phyloP scores from a whole-genome alignment of 176 grass and related monocot genomes.

The Ensete glaucum region DNA sequence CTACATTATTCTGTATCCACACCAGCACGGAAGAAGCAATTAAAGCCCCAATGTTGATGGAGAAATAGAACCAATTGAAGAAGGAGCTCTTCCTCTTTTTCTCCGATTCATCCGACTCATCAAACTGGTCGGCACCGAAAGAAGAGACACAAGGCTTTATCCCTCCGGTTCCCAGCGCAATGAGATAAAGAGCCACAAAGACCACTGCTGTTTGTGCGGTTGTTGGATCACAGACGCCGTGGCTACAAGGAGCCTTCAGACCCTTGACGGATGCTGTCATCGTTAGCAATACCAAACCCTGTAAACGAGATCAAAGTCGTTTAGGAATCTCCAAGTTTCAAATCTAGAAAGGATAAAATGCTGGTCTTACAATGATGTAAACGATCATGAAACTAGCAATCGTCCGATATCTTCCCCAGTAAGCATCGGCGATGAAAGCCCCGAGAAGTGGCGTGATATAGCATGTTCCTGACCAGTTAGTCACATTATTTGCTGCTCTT shows the following conservation, averaged over 20 bases:
- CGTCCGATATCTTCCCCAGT: constrained; percentile 9
- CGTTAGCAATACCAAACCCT: constrained; percentile 3
- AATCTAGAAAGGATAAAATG: neutral
- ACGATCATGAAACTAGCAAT: constrained; percentile 7
- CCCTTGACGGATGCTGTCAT: constrained; percentile 11
- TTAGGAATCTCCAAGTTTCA: neutral
- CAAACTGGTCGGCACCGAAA: constrained; percentile 12
- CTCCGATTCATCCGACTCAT: constrained; percentile 4
- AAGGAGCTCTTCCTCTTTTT: constrained; percentile 15
- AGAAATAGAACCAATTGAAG: constrained; percentile 16
- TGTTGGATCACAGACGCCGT: constrained; percentile 10
- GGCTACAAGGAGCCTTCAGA: neutral
- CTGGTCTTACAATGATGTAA: constrained; percentile 8
- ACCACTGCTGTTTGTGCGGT: neutral
- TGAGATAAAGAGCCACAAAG: constrained; percentile 7
- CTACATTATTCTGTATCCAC: constrained; percentile 7
- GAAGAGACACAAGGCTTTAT: constrained; percentile 15
- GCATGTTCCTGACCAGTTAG: constrained; percentile 9
- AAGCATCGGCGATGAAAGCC: constrained; percentile 8
- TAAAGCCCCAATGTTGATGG: constrained; percentile 9
- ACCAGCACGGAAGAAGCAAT: constrained; percentile 14
- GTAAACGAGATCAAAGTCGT: neutral
- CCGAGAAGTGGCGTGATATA: constrained; percentile 1
- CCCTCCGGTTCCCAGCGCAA: constrained; percentile 6
- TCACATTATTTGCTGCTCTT: constrained; percentile 2